These are phyloP conservation scores for Myxozyma sirexii DNA, from an alignment of 805 yeast genomes.

Conservation along the genomic window DNA sequence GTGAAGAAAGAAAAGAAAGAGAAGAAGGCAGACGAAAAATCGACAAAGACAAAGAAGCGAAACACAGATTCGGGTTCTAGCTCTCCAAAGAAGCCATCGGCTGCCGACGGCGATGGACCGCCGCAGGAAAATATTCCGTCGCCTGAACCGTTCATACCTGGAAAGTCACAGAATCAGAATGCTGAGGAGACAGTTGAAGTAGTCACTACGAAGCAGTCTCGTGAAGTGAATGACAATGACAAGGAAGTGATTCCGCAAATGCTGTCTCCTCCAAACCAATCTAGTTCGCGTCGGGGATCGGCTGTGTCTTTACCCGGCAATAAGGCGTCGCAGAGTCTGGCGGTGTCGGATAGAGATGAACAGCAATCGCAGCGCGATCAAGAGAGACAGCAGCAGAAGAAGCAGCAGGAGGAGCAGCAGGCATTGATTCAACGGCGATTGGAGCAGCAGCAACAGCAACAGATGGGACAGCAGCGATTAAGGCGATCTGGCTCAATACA, in stretches of 20 bases:
- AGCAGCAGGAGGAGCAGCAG: conserved; percentile 9
- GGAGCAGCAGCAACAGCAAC: conserved; percentile 6
- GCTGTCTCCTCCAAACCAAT: neutral
- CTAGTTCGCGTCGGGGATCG: conserved; percentile 2
- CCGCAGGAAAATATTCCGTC: neutral
- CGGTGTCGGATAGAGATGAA: neutral
- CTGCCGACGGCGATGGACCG: neutral
- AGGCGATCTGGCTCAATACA: neutral
- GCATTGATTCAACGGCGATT: conserved; percentile 3
- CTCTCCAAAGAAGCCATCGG: neutral
- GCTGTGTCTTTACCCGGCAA: neutral
- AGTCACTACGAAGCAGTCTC: neutral
- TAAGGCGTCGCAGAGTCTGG: neutral
- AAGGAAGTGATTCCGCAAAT: neutral
- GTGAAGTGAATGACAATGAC: neutral
- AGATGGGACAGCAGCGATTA: neutral
- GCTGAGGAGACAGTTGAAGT: neutral
- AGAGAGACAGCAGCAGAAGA: conserved; percentile 3
- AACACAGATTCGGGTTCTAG: neutral
- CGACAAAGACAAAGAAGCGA: neutral
- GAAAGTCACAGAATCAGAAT: neutral
- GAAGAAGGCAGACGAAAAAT: neutral
- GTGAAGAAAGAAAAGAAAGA: neutral
- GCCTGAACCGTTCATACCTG: neutral
- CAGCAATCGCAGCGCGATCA: neutral